These are phyloP conservation scores for Pseudogymnoascus sp. DNA, from an alignment of 2,329 filamentous ascomycete genomes.

Conservation along the genomic window DNA sequence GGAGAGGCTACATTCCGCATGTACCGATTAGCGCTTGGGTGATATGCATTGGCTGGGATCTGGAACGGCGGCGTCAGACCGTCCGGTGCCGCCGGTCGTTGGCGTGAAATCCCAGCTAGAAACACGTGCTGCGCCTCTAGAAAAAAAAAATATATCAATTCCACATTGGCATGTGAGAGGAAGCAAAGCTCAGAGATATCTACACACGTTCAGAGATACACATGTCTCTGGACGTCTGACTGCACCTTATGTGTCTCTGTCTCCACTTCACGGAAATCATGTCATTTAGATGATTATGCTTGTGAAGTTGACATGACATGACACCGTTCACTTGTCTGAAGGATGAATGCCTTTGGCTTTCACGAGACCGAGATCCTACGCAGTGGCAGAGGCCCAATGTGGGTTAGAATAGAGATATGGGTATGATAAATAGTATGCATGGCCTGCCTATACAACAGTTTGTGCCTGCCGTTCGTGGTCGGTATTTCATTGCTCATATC, in stretches of 20 bases:
- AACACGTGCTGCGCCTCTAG: neutral
- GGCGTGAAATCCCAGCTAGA: neutral
- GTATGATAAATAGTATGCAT: neutral
- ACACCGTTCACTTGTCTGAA: neutral
- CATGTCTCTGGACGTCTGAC: neutral
- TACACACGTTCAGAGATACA: slow-evolving; percentile 3
- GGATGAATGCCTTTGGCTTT: neutral
- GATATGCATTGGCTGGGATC: slow-evolving; percentile 2
- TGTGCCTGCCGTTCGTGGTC: neutral
- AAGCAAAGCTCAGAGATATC: neutral
- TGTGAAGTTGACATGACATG: neutral
- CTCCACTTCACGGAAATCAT: slow-evolving; percentile 5
- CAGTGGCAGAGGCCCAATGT: neutral
- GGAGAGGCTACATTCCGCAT: slow-evolving; percentile 3
- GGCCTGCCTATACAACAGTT: neutral
- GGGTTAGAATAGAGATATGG: neutral
- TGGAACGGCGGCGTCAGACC: neutral
- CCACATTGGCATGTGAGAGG: slow-evolving; percentile 7
- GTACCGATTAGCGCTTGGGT: neutral
- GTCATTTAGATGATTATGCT: slow-evolving; percentile 7
- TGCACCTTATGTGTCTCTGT: neutral
- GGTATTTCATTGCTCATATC: neutral
- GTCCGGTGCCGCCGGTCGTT: neutral
- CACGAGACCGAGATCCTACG: neutral
- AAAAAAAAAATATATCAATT: neutral